Percentiles rank a stretch among this genome's conserved stretches.
These are phyloP conservation scores for Phaeomoniella chlamydospora DNA, from an alignment of 2,329 filamentous ascomycete species.

Conservation along the genomic window DNA sequence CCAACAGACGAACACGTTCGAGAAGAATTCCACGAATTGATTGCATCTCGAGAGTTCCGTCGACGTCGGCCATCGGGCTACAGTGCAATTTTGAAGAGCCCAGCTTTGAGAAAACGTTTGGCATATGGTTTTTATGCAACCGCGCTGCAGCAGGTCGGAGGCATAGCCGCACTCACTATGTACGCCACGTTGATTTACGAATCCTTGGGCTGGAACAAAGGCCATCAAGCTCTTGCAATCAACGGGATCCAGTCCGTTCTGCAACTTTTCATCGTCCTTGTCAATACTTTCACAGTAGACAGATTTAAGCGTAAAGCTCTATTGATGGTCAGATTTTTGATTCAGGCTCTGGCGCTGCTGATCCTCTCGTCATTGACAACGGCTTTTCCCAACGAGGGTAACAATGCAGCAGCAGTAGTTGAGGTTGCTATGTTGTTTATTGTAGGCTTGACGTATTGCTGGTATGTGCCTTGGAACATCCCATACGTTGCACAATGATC, in stretches of 20 bases:
- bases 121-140: conserved; percentile 22
- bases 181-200: conserved; percentile 24
- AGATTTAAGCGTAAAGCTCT: conserved; percentile 19
- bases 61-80: conserved; percentile 17
- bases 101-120: conserved; percentile 21
- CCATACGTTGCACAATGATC: too few relatives aligned
- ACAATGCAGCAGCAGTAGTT: conserved; percentile 21
- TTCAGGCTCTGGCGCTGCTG: conserved; percentile 21
- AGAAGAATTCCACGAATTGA: conserved; percentile 22
- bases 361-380: conserved; percentile 23
- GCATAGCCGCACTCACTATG: conserved; percentile 21
- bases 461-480: too few relatives aligned
- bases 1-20: conserved; percentile 16
- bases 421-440: conserved; percentile 29
- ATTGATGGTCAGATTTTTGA: conserved; percentile 20
- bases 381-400: conserved; percentile 20
- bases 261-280: conserved; percentile 22
- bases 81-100: conserved; percentile 16
- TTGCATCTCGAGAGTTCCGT: conserved; percentile 20
- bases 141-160: conserved; percentile 16
- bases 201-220: conserved; percentile 21
- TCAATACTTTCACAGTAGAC: conserved; percentile 26
- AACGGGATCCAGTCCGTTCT: conserved; percentile 23
- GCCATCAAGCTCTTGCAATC: conserved; percentile 20
- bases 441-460: conserved; percentile 26